A percentile compares a stretch with the other conserved stretches of the same genome.
Evolutionary conservation across 192 early-diverging fungal genomes (phyloP).

Genomic region (Podila verticillata): DNA sequence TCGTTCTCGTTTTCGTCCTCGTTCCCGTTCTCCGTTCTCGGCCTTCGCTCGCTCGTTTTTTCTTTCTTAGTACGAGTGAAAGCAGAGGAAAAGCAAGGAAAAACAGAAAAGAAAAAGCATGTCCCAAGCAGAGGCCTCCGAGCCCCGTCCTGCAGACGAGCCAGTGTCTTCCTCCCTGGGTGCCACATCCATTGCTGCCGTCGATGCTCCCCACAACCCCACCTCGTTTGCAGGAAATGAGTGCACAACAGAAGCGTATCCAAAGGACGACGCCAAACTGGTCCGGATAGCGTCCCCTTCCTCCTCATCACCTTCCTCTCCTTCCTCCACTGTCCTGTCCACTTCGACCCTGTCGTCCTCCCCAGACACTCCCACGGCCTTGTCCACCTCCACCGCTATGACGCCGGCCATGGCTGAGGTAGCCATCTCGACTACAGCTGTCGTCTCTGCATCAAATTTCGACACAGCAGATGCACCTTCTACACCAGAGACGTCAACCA

Average conservation of each 20-base stretch:
- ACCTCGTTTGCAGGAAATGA: no score
- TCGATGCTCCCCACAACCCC: no score
- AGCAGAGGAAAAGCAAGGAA: no score
- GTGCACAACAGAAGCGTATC: no score
- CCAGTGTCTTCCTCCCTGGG: not conserved
- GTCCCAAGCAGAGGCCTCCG: no score
- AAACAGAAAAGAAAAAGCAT: no score
- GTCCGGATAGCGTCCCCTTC: not conserved
- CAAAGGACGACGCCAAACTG: no score
- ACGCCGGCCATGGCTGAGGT: no score
- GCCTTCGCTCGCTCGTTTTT: not conserved
- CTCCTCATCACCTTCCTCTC: not conserved
- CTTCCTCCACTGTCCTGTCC: conserved; percentile 4
- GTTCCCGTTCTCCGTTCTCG: not conserved
- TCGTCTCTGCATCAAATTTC: no score
- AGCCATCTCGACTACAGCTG: no score
- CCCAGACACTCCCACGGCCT: not conserved
- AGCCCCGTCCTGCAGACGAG: not conserved
- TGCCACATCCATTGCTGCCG: no score
- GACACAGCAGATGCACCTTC: not conserved
- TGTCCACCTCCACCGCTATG: not conserved
- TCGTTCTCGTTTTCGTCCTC: not conserved
- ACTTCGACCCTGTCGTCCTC: not conserved
- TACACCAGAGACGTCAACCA: not conserved
- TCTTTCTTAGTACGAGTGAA: not conserved